Evolutionary conservation across 202 grass and related monocot genomes (phyloP).

Genomic region (Tripidium arundinaceum): DNA sequence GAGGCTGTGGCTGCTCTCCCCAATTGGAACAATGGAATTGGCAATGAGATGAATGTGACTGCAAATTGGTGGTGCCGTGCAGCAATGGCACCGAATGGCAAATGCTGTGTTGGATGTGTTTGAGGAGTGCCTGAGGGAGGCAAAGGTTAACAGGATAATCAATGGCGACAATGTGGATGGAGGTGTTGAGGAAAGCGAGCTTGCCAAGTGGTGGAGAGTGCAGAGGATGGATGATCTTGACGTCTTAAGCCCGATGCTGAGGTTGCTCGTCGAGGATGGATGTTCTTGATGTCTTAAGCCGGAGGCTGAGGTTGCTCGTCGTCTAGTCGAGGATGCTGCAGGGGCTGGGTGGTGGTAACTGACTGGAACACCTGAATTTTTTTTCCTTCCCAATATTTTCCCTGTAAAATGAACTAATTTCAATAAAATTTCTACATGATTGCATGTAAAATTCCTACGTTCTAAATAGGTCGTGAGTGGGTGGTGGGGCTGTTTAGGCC

Average conservation of each 20-base stretch:
- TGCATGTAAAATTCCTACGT: too few species aligned
- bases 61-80: conserved; percentile 25
- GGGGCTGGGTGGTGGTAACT: too few species aligned
- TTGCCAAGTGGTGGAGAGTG: conserved; percentile 50
- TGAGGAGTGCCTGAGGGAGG: conserved; percentile 58
- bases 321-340: too few species aligned
- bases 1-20: neutral
- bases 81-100: conserved; percentile 36
- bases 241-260: conserved; percentile 30
- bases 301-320: too few species aligned
- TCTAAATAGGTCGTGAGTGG: too few species aligned
- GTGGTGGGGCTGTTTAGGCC: too few species aligned
- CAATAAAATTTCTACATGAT: too few species aligned
- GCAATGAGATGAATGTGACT: conserved; percentile 20
- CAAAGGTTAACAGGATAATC: conserved; percentile 11
- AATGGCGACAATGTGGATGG: neutral
- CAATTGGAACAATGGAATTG: neutral
- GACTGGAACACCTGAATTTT: too few species aligned
- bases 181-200: conserved; percentile 9
- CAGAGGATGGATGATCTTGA: conserved; percentile 65
- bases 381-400: too few species aligned
- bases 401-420: too few species aligned
- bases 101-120: conserved; percentile 23
- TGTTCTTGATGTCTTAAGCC: too few species aligned
- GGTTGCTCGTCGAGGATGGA: too few species aligned